A percentile compares a stretch with the other conserved stretches of the same genome.
phyloP scores from a whole-genome alignment of 495 filamentous ascomycete species.

The Delitschia confertaspora region DNA sequence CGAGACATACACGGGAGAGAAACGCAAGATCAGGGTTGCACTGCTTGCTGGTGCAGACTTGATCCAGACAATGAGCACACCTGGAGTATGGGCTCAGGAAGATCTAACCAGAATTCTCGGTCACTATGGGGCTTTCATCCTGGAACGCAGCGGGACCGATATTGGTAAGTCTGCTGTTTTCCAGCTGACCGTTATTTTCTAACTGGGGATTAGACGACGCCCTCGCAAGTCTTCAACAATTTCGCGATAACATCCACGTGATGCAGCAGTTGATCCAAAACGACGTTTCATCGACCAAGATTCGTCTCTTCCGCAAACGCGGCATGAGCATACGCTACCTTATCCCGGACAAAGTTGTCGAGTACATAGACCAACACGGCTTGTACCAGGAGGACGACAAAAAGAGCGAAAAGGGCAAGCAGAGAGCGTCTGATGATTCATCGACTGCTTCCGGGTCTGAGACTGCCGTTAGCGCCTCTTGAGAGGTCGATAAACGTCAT shows the following conservation, averaged over 20 bases:
- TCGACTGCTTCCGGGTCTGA: no score
- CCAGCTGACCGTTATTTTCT: constrained; percentile 6
- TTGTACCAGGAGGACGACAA: constrained; percentile 61
- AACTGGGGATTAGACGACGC: constrained; percentile 37
- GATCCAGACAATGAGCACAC: constrained; percentile 75
- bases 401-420: constrained; percentile 29
- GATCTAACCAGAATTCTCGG: constrained; percentile 86
- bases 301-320: constrained; percentile 69
- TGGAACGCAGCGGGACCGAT: constrained; percentile 84
- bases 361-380: constrained; percentile 67
- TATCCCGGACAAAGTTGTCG: constrained; percentile 27
- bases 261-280: constrained; percentile 86
- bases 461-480: no score
- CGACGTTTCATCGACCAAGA: constrained; percentile 82
- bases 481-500: no score
- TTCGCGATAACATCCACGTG: constrained; percentile 72
- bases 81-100: constrained; percentile 65
- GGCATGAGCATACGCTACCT: constrained; percentile 55
- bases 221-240: constrained; percentile 60
- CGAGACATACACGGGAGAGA: constrained; percentile 52
- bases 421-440: constrained; percentile 19
- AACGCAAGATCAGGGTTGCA: constrained; percentile 52
- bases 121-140: constrained; percentile 76
- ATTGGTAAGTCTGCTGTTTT: constrained; percentile 51
- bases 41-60: constrained; percentile 76